These are phyloP conservation scores for Aureobasidium sp. DNA, from an alignment of 2,329 filamentous ascomycete genomes.

Conservation along the genomic window DNA sequence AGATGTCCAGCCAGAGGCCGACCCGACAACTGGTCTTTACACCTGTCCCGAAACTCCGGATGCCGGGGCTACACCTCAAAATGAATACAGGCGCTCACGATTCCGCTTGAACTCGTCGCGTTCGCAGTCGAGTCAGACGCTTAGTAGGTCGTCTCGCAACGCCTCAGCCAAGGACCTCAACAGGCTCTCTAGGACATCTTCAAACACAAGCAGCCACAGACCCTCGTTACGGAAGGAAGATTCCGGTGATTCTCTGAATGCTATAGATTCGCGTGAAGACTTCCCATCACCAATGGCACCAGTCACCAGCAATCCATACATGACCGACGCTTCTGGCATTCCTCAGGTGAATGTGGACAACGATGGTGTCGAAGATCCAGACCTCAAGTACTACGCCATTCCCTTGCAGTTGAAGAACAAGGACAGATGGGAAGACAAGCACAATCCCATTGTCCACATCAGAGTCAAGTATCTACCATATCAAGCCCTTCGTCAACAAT, in stretches of 20 bases:
- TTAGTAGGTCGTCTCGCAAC: constrained; percentile 25
- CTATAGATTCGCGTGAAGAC: constrained; percentile 26
- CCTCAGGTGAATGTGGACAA: constrained; percentile 23
- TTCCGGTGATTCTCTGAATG: constrained; percentile 32
- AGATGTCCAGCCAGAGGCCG: constrained; percentile 67
- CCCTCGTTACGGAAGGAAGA: constrained; percentile 51
- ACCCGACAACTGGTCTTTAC: constrained; percentile 82
- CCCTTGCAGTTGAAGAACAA: constrained; percentile 83
- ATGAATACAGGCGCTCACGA: constrained; percentile 33
- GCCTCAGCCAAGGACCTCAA: constrained; percentile 37
- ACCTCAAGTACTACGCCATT: constrained; percentile 64
- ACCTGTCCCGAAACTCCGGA: constrained; percentile 67
- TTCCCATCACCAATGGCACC: constrained; percentile 28
- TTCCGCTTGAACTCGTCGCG: constrained; percentile 75
- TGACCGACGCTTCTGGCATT: constrained; percentile 21
- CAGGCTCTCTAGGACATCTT: constrained; percentile 42
- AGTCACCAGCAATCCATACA: constrained; percentile 18
- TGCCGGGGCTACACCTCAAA: constrained; percentile 33
- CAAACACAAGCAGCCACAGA: constrained; percentile 25
- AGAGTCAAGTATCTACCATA: constrained; percentile 94
- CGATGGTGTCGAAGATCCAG: constrained; percentile 48
- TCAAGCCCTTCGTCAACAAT: constrained; percentile 83
- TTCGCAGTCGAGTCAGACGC: constrained; percentile 67
- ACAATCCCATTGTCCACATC: constrained; percentile 72
- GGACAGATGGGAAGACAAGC: constrained; percentile 92